These are phyloP conservation scores for Talaromyces pinophilus DNA, from an alignment of 2,329 filamentous ascomycete species.

Conservation along the genomic window DNA sequence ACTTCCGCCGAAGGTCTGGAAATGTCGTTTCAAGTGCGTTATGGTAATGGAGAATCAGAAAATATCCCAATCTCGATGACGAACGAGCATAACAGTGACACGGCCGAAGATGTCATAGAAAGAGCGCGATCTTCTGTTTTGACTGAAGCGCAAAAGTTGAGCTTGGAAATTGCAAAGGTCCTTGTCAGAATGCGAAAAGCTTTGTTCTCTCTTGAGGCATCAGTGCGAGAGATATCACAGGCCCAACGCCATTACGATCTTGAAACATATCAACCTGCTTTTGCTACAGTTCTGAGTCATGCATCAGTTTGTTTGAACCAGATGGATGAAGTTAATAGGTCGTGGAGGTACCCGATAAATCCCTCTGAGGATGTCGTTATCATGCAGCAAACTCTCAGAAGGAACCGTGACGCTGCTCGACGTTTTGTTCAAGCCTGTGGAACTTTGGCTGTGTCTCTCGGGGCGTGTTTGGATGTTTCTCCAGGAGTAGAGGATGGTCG, in stretches of 20 bases:
- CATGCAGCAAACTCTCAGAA: slow-evolving; percentile 58
- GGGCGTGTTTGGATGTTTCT: slow-evolving; percentile 51
- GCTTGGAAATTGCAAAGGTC: slow-evolving; percentile 58
- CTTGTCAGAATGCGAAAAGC: slow-evolving; percentile 57
- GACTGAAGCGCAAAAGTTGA: slow-evolving; percentile 54
- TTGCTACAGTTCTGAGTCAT: slow-evolving; percentile 46
- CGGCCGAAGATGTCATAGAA: slow-evolving; percentile 40
- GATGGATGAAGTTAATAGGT: slow-evolving; percentile 58
- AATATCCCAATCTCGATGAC: slow-evolving; percentile 53
- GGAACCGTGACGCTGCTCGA: slow-evolving; percentile 57
- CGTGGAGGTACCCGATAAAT: slow-evolving; percentile 62
- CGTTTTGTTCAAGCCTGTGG: slow-evolving; percentile 65
- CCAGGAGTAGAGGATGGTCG: slow-evolving; percentile 42
- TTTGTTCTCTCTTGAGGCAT: slow-evolving; percentile 55
- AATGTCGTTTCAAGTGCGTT: slow-evolving; percentile 58
- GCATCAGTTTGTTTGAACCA: slow-evolving; percentile 53
- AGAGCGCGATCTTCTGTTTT: slow-evolving; percentile 50
- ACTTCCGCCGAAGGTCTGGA: slow-evolving; percentile 41
- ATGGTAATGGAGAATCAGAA: slow-evolving; percentile 61
- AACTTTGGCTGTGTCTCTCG: slow-evolving; percentile 58
- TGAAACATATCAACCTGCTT: slow-evolving; percentile 40
- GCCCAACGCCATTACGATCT: slow-evolving; percentile 32
- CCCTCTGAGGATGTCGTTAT: slow-evolving; percentile 55
- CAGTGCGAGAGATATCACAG: slow-evolving; percentile 35
- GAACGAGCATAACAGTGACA: slow-evolving; percentile 26